Percentiles rank a stretch among this genome's conserved stretches.
These are phyloP conservation scores for Cryphonectria nitschkei DNA, from an alignment of 2,329 filamentous ascomycete species.

Conservation along the genomic window DNA sequence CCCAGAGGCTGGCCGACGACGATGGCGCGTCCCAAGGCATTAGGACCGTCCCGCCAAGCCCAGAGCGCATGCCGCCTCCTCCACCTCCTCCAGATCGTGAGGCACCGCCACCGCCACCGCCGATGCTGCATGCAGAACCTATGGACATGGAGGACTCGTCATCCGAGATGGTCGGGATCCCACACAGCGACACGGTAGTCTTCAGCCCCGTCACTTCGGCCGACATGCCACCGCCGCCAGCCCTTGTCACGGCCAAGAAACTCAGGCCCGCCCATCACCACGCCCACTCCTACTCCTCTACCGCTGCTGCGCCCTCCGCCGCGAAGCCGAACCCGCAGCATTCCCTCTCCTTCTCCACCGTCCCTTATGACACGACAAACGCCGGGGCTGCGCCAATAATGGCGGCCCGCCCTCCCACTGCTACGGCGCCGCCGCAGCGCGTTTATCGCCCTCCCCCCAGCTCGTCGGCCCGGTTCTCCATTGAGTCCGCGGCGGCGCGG, in stretches of 20 bases:
- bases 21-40: conserved; percentile 9
- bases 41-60: conserved; percentile 22
- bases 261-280: conserved; percentile 8
- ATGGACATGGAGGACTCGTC: conserved; percentile 13
- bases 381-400: conserved; percentile 9
- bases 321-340: conserved; percentile 6
- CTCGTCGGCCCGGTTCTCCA: conserved; percentile 24
- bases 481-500: conserved; percentile 14
- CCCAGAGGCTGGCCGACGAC: conserved; percentile 19
- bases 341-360: conserved; percentile 18
- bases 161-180: conserved; percentile 1
- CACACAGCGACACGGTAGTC: conserved; percentile 10
- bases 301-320: neutral
- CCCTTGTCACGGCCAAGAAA: conserved; percentile 20
- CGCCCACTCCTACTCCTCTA: neutral
- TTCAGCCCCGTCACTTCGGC: conserved; percentile 7
- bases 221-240: conserved; percentile 21
- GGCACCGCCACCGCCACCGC: conserved; percentile 32
- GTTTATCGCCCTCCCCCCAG: conserved; percentile 19
- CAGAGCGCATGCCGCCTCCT: conserved; percentile 26
- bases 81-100: conserved; percentile 27
- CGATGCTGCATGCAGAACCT: neutral
- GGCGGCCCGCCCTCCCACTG: neutral
- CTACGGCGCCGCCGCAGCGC: neutral
- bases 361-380: conserved; percentile 16